phyloP scores from a whole-genome alignment of 306 rosid genomes.

The Inga leiocalycina region DNA sequence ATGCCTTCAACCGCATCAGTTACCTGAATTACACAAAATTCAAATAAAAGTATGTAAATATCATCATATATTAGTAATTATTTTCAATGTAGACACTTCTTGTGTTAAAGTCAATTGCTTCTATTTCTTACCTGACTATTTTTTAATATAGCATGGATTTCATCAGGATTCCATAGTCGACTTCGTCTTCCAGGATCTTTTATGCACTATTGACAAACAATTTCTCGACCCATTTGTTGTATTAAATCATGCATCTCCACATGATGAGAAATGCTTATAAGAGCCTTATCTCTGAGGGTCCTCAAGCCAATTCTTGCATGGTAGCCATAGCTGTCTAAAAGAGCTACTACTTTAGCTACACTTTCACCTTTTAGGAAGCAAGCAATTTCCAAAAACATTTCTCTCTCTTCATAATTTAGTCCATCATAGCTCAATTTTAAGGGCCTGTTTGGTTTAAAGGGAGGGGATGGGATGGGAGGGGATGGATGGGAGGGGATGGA shows the following conservation, averaged over 20 bases:
- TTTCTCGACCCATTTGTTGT: neutral
- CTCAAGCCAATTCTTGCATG: neutral
- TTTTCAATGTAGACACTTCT: too few relatives aligned
- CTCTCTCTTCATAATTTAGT: neutral
- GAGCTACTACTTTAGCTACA: neutral
- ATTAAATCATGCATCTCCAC: too few relatives aligned
- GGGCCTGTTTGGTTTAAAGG: too few relatives aligned
- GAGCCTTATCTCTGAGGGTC: constrained; percentile 19
- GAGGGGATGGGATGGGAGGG: too few relatives aligned
- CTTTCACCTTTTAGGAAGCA: neutral
- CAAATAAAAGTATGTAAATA: too few relatives aligned
- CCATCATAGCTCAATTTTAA: constrained; percentile 14
- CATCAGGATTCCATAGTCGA: neutral
- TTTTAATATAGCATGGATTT: neutral
- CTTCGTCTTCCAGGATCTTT: neutral
- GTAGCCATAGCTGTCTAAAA: constrained; percentile 28
- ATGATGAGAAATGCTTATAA: neutral
- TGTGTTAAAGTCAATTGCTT: too few relatives aligned
- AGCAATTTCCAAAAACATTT: constrained; percentile 3
- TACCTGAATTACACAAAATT: too few relatives aligned
- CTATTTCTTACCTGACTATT: neutral
- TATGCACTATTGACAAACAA: neutral
- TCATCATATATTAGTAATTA: too few relatives aligned
- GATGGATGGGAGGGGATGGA: too few relatives aligned
- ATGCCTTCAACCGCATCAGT: too few relatives aligned